Evolutionary conservation across 1,284 basidiomycete genomes (phyloP).

Genomic region (Pascua sp.): DNA sequence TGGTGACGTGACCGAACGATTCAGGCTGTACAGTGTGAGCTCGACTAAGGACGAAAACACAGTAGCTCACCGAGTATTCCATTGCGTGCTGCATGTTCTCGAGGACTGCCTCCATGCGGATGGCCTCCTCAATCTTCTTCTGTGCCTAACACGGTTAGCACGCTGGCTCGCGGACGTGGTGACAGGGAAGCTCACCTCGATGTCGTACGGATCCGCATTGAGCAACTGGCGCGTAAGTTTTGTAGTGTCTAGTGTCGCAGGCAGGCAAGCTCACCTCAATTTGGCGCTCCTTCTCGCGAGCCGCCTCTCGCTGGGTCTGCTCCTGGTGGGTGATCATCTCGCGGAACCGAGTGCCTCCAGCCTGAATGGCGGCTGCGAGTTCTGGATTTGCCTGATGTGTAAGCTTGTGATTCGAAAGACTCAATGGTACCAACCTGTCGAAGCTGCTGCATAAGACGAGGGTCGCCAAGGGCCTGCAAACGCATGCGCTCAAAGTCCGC

Average conservation of each 20-base stretch:
- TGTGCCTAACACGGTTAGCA: slow-evolving; percentile 56
- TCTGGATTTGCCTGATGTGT: slow-evolving; percentile 67
- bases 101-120: slow-evolving; percentile 80
- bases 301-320: slow-evolving; percentile 57
- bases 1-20: slow-evolving; percentile 87
- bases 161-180: too few relatives aligned
- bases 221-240: slow-evolving; percentile 47
- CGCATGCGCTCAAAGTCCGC: slow-evolving; percentile 87
- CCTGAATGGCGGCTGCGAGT: slow-evolving; percentile 66
- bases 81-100: slow-evolving; percentile 90
- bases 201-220: slow-evolving; percentile 81
- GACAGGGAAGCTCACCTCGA: slow-evolving; percentile 57
- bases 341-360: slow-evolving; percentile 68
- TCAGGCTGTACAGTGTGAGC: slow-evolving; percentile 62
- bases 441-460: slow-evolving; percentile 70
- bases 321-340: slow-evolving; percentile 66
- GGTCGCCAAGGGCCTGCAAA: slow-evolving; percentile 78
- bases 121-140: slow-evolving; percentile 86
- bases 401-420: neutral
- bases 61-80: slow-evolving; percentile 68
- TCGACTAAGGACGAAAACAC: slow-evolving; percentile 46
- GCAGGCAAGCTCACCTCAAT: slow-evolving; percentile 55
- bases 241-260: slow-evolving; percentile 52
- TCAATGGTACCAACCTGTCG: slow-evolving; percentile 56
- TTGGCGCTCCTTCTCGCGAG: slow-evolving; percentile 61